These are phyloP conservation scores for Umbilicaria muhlenbergii DNA, from an alignment of 495 filamentous ascomycete genomes.

Conservation along the genomic window DNA sequence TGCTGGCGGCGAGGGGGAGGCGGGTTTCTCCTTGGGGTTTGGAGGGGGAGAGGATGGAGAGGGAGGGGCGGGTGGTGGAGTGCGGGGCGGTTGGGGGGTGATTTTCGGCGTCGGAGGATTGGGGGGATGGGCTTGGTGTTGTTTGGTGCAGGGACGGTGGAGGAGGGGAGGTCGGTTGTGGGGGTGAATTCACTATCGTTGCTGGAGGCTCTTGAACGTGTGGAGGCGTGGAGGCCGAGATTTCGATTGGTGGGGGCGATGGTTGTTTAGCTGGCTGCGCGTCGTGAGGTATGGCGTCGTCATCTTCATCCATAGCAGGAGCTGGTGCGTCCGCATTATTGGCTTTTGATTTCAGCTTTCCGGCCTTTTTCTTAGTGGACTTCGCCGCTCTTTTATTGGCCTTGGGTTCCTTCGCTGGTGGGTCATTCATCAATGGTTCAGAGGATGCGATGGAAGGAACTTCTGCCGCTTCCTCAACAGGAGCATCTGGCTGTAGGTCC, in stretches of 20 bases:
- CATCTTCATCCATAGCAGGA: background rate
- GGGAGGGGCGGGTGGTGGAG: constrained; percentile 20
- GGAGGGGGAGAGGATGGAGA: constrained; percentile 20
- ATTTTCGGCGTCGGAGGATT: constrained; percentile 72
- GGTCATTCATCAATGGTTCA: constrained; percentile 4
- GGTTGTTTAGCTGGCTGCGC: too few relatives aligned
- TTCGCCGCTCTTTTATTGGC: constrained; percentile 13
- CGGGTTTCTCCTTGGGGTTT: constrained; percentile 22
- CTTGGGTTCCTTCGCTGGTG: constrained; percentile 12
- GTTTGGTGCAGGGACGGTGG: background rate
- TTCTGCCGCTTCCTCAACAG: constrained; percentile 6
- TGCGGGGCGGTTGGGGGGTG: constrained; percentile 50
- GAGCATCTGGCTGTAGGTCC: background rate
- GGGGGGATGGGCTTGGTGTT: constrained; percentile 32
- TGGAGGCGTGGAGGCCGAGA: background rate
- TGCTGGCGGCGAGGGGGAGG: constrained; percentile 34
- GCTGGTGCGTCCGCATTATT: background rate
- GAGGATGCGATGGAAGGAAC: too few relatives aligned
- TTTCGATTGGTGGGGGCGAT: background rate
- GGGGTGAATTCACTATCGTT: background rate
- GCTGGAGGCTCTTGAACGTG: background rate
- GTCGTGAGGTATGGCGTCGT: too few relatives aligned
- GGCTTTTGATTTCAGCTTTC: background rate
- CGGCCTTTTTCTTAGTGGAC: background rate
- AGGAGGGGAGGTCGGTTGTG: background rate